Evolutionary conservation across 768 basidiomycete genomes (phyloP).

Genomic region (Termitomyces sp.): DNA sequence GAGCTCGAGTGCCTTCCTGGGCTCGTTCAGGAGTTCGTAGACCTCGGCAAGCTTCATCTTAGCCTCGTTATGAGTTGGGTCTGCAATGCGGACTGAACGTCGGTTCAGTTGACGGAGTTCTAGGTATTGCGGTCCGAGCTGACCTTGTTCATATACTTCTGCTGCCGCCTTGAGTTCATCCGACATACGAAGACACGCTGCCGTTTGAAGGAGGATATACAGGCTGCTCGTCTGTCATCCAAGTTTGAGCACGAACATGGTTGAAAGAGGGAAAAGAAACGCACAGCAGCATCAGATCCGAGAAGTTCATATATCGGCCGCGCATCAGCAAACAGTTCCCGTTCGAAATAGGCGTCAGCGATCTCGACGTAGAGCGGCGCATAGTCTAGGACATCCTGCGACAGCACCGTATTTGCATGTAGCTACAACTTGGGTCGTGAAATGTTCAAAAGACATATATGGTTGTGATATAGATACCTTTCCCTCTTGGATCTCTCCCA

Average conservation of each 20-base stretch:
- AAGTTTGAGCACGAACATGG: neutral
- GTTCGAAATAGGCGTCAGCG: constrained; percentile 78
- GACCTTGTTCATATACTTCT: constrained; percentile 81
- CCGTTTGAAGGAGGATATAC: constrained; percentile 70
- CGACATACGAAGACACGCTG: constrained; percentile 72
- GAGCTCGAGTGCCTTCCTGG: constrained; percentile 74
- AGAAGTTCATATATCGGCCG: constrained; percentile 75
- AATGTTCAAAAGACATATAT: neutral
- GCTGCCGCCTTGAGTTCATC: constrained; percentile 73
- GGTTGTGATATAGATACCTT: constrained; percentile 51
- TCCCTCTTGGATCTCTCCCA: constrained; percentile 77
- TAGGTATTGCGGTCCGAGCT: constrained; percentile 11
- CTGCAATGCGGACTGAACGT: constrained; percentile 58
- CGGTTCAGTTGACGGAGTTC: neutral
- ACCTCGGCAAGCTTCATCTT: constrained; percentile 90
- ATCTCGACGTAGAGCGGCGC: constrained; percentile 77
- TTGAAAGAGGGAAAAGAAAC: constrained; percentile 16
- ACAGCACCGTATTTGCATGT: constrained; percentile 68
- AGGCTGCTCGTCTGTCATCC: constrained; percentile 60
- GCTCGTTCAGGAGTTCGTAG: constrained; percentile 79
- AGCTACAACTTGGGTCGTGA: constrained; percentile 35
- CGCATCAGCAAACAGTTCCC: constrained; percentile 73
- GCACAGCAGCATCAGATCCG: constrained; percentile 66
- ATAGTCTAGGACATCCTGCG: constrained; percentile 71
- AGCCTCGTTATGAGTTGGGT: constrained; percentile 73